Conservation (phyloP, 352 stramenopile genomes). For the Globisporangium emineosum region DNA sequence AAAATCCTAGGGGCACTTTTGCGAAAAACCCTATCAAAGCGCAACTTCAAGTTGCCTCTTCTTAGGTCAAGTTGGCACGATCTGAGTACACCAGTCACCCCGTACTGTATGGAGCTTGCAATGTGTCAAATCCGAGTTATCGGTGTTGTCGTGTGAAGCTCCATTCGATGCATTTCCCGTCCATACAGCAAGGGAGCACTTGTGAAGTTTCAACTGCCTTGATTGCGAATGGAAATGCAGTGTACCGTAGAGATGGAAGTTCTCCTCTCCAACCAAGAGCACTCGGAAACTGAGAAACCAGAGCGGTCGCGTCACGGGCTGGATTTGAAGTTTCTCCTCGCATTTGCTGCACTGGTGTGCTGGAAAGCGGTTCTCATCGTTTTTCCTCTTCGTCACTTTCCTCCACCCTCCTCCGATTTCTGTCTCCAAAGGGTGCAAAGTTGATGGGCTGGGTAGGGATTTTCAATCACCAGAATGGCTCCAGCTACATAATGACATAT, state of each 20-base stretch:
- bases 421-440: neutral
- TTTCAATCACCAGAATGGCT: neutral
- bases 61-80: neutral
- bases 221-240: neutral
- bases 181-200: neutral
- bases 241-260: neutral
- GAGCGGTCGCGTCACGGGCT: neutral
- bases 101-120: too few relatives aligned
- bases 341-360: neutral
- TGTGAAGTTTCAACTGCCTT: neutral
- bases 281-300: neutral
- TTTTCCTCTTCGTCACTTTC: neutral
- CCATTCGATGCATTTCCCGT: neutral
- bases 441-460: neutral
- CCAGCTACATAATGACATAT: neutral
- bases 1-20: neutral
- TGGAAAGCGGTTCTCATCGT: neutral
- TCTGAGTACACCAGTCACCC: neutral
- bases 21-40: neutral
- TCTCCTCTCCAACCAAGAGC: neutral
- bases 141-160: too few relatives aligned
- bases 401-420: neutral
- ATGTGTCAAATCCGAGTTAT: too few relatives aligned
- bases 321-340: neutral
- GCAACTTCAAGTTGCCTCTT: neutral